These are phyloP conservation scores for Fusarium palustre DNA, from an alignment of 2,329 filamentous ascomycete species.

Conservation along the genomic window DNA sequence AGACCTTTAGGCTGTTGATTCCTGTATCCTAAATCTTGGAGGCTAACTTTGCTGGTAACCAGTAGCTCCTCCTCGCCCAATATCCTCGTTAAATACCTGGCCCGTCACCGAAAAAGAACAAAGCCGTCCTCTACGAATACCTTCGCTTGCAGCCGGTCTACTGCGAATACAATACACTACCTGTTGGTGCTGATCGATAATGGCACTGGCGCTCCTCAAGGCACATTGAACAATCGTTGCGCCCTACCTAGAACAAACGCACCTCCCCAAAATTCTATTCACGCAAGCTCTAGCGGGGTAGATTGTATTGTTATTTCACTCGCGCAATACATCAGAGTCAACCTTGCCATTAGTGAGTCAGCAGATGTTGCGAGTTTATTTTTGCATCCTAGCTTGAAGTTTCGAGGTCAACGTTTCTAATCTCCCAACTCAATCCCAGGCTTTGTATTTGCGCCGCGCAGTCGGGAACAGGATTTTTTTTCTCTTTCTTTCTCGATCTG, in stretches of 20 bases:
- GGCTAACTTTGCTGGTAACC: too few relatives aligned
- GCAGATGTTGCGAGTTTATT: background rate
- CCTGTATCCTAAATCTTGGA: too few relatives aligned
- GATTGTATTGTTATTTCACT: conserved; percentile 26
- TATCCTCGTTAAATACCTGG: conserved; percentile 12
- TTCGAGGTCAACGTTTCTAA: conserved; percentile 3
- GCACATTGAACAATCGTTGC: conserved; percentile 37
- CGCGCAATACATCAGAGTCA: conserved; percentile 12
- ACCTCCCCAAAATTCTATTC: conserved; percentile 3
- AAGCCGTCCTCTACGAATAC: conserved; percentile 19
- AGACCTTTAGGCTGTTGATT: too few relatives aligned
- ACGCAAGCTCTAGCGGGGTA: conserved; percentile 10
- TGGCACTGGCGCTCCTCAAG: conserved; percentile 39
- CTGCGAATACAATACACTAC: conserved; percentile 18
- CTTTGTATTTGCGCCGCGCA: conserved; percentile 21
- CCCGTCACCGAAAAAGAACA: conserved; percentile 7
- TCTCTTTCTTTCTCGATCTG: conserved; percentile 16
- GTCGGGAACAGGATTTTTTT: conserved; percentile 34
- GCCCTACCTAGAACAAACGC: conserved; percentile 30
- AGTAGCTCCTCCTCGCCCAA: conserved; percentile 12
- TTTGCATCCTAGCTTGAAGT: background rate
- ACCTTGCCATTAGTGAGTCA: background rate
- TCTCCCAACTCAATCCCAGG: background rate
- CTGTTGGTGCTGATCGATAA: conserved; percentile 38
- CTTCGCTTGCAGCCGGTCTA: conserved; percentile 28